Percentiles rank a stretch among this genome's conserved stretches.
phyloP scores from a whole-genome alignment of 73 alveolate species.

The Blepharisma stoltei region DNA sequence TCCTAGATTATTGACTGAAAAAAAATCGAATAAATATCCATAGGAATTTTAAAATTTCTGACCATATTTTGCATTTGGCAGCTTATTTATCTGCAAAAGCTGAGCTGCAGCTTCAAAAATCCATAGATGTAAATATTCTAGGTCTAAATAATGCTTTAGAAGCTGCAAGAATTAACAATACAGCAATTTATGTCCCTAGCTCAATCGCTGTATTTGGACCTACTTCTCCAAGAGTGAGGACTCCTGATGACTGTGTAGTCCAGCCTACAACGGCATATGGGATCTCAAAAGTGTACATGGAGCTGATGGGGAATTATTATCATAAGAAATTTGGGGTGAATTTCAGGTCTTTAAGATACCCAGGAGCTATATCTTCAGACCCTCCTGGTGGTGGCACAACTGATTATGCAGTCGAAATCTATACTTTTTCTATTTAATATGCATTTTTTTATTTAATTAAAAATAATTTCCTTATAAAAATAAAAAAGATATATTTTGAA shows the following conservation, averaged over 20 bases:
- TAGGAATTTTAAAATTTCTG: too few species aligned
- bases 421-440: too few species aligned
- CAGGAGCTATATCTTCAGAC: constrained; percentile 51
- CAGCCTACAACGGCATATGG: constrained; percentile 61
- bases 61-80: constrained; percentile 50
- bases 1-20: too few species aligned
- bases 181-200: constrained; percentile 42
- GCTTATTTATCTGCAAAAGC: constrained; percentile 56
- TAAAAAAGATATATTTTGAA: constrained; percentile 52
- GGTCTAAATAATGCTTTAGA: constrained; percentile 54
- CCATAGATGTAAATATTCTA: constrained; percentile 37
- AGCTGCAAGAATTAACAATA: constrained; percentile 44
- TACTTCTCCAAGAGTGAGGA: constrained; percentile 27
- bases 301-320: constrained; percentile 50
- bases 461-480: too few species aligned
- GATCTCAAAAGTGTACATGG: constrained; percentile 50
- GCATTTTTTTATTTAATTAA: too few species aligned
- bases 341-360: constrained; percentile 57
- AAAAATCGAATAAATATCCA: too few species aligned
- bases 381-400: constrained; percentile 59
- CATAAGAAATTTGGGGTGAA: constrained; percentile 51
- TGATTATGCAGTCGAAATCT: constrained; percentile 59
- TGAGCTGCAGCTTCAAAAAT: constrained; percentile 41
- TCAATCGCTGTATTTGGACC: constrained; percentile 64
- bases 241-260: constrained; percentile 40